These are phyloP conservation scores for Pleurotus giganteus DNA, from an alignment of 768 basidiomycete genomes.

Conservation along the genomic window DNA sequence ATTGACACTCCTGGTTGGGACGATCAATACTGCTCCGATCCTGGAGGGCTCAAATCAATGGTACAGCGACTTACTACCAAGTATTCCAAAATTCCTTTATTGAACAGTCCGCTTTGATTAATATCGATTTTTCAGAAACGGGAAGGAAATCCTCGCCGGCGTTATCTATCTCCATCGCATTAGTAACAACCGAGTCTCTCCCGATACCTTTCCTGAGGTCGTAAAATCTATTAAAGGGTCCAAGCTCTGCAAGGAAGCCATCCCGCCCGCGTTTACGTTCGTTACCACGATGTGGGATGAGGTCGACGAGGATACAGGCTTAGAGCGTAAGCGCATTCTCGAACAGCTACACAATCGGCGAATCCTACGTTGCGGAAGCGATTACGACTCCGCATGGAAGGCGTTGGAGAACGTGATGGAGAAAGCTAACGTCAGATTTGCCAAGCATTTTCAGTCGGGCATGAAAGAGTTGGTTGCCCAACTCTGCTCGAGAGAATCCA, in stretches of 20 bases:
- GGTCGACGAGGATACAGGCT: constrained; percentile 7
- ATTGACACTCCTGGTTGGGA: constrained; percentile 13
- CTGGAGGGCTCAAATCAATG: not conserved
- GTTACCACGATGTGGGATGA: constrained; percentile 30
- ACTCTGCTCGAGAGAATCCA: not conserved
- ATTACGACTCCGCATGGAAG: not conserved
- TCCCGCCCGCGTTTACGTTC: constrained; percentile 12
- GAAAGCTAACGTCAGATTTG: not conserved
- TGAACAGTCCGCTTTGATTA: not conserved
- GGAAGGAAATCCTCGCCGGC: constrained; percentile 18
- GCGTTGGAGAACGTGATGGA: not conserved
- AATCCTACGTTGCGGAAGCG: not conserved
- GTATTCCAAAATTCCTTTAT: not conserved
- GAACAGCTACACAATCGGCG: not conserved
- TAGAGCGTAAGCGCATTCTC: constrained; percentile 2
- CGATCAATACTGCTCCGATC: not conserved
- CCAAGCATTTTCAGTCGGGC: not conserved
- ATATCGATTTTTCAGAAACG: not conserved
- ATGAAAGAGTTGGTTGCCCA: not conserved
- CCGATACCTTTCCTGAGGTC: constrained; percentile 41
- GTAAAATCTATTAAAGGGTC: not conserved
- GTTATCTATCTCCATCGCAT: constrained; percentile 30
- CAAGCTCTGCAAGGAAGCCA: not conserved
- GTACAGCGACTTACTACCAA: not conserved
- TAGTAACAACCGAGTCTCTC: constrained; percentile 34